Base-by-base conservation (phyloP, 176 grass and related monocot genomes). In the Microstegium vimineum region DNA sequence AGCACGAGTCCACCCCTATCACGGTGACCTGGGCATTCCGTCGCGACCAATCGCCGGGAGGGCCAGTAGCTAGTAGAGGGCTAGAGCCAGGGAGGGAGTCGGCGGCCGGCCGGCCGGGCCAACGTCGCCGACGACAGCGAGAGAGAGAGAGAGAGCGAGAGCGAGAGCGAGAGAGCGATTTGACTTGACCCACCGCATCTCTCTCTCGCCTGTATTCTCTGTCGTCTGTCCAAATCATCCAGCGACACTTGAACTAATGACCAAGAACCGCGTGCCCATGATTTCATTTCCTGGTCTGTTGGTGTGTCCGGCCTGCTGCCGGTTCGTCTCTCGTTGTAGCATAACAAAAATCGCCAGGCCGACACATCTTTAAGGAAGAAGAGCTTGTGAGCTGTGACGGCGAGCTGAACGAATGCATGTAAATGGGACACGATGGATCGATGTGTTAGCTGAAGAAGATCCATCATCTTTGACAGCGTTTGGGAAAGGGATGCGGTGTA, bases 141-240 rank as follows among this genome's bases (percentile, higher is more conserved):
- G n/a, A n/a, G n/a, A n/a, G n/a, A n/a, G n/a, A n/a, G n/a, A n/a
- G n/a, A n/a, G n/a, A n/a, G n/a, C n/a, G n/a, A n/a, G n/a, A n/a
- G n/a, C 65, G 83, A 85, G 64, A 65, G 72, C 83, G n/a, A n/a
- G n/a, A n/a, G 73, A 65, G 15, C 36, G 78, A 86, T 70, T 77
- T 59, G 78, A 72, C n/a, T n/a, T n/a, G n/a, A n/a, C n/a, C 87
- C 78, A 30, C 28, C 88, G 4, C 52, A n/a, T 22, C 6, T 0
- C 41, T 14, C 12, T 2, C 47, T 60, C 43, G 88, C 46, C 71
- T 25, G 54, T n/a, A n/a, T n/a, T n/a, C n/a, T 23, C 54, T 10
- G 52, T n/a, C 41, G 82, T 77, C 78, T 78, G 83, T 85, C 83
- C 88, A 82, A 67, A 73, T 82, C 73, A 66, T 78, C 77, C 66